A percentile compares a stretch with the other conserved stretches of the same genome.
Conservation (phyloP, 2,329 filamentous ascomycete genomes). For the Cordyceps militaris region DNA sequence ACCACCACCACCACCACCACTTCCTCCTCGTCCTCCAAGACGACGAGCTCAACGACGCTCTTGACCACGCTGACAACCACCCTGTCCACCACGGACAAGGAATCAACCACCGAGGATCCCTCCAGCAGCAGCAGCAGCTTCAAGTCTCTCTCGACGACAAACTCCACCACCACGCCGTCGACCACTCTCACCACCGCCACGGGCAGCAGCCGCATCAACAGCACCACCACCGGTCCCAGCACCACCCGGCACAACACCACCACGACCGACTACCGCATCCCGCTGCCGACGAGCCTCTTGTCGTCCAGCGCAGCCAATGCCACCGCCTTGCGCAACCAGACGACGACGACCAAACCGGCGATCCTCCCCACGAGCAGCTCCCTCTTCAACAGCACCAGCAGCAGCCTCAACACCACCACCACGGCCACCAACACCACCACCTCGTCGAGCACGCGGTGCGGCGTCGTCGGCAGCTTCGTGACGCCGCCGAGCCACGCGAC, state of each 20-base stretch:
- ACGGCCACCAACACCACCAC: neutral
- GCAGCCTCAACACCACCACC: neutral
- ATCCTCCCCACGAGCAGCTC: neutral
- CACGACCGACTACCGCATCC: neutral
- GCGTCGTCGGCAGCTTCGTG: constrained; percentile 9
- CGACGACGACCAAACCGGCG: neutral
- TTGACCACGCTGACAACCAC: neutral
- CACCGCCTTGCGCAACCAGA: neutral
- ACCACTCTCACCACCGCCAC: neutral
- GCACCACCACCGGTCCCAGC: neutral
- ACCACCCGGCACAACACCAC: neutral
- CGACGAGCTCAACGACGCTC: neutral
- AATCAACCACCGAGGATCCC: neutral
- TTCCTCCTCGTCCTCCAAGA: neutral
- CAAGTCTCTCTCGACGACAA: neutral
- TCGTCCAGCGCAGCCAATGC: neutral
- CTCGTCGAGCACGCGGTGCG: neutral
- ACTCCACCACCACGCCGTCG: neutral
- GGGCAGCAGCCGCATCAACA: neutral
- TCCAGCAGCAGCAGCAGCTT: neutral
- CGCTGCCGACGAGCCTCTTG: neutral
- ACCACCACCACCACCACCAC: neutral
- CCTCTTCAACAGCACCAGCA: neutral
- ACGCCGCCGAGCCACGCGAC: constrained; percentile 4
- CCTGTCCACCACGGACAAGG: neutral